A percentile compares a stretch with the other conserved stretches of the same genome.
Conservation (phyloP, 139 green algal genomes). For the Chlamydomonas sphaeroides region DNA sequence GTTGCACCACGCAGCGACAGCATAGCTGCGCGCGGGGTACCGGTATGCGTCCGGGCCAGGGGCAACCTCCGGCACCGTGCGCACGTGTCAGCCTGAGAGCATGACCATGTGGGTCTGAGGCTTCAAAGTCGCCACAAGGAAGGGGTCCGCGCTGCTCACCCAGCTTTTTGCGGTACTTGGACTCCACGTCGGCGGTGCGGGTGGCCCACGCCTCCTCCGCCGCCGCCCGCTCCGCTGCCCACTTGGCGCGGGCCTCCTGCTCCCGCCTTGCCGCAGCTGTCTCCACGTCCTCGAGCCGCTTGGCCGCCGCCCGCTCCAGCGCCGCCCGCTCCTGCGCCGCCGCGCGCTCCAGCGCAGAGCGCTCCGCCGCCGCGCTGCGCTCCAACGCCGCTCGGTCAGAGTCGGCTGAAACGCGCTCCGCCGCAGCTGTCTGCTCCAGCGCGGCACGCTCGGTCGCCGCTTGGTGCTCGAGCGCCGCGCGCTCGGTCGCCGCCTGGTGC, state of each 20-base stretch:
- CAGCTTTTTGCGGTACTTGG: constrained; percentile 31
- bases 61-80: too few species aligned
- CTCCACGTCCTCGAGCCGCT: constrained; percentile 27
- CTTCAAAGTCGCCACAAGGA: too few species aligned
- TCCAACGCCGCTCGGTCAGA: background rate
- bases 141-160: constrained; percentile 15
- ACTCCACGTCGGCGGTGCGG: constrained; percentile 19
- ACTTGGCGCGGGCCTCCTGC: constrained; percentile 24
- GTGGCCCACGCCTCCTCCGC: constrained; percentile 31
- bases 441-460: background rate
- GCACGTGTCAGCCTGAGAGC: too few species aligned
- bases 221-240: constrained; percentile 34
- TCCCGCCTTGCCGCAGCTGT: background rate
- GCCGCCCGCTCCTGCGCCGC: background rate
- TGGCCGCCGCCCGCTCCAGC: background rate
- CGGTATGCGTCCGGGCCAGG: too few species aligned
- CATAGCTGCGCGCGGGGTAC: too few species aligned
- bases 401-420: too few species aligned
- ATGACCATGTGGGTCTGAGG: too few species aligned
- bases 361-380: background rate
- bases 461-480: background rate
- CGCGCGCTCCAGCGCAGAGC: background rate
- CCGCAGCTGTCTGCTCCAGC: background rate
- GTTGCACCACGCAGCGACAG: too few species aligned
- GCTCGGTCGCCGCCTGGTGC: background rate